Evolutionary conservation across 257 asterid genomes (phyloP), one percentile per base, ranked within the genome.

Genomic region (Plectranthus barbatus): DNA sequence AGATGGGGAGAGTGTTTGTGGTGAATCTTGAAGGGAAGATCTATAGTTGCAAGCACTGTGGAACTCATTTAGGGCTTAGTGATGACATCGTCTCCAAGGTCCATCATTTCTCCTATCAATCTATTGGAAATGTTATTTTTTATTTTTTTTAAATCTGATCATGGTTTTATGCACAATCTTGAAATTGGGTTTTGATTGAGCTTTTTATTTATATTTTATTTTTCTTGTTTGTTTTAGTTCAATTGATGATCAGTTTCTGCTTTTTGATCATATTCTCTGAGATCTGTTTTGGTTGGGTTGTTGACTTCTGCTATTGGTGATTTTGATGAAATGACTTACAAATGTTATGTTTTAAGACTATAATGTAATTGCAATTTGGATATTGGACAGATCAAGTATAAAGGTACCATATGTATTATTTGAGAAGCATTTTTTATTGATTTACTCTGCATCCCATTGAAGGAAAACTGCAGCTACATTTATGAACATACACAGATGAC

Each of bases 11-110:
- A 76, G 77, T 86, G 18, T 89, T 86, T 81, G 80, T 24, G 74
- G 70, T 84, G 62, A 80, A 58, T 55, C 90, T 89, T 18, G 95
- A 89, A 76, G 96, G 96, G 50, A 84, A 72, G 87, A 80, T 84
- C 85, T 89, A 89, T 65, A 77, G 85, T 68, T 89, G 96, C 84
- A 89, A 81, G 83, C 85, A 84, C 80, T 89, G 96, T 71, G 88
- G 80, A 7, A 86, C 96, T 56, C 95, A 89, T 81, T 91, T 89
- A 60, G 90, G 88, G 48, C 83, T 77, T 12, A 51, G 63, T 31
- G 87, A 89, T 7, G 95, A 86, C 70, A 66, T 86, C 79, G 71
- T 79, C 57, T 89, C 96, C 52, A 89, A 89, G 96, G 96, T 89
- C 73, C 54, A 34, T 60, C 23, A 15, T 31, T 59, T 37, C 36